These are phyloP conservation scores for Fusarium oligoseptatum DNA, from an alignment of 2,329 filamentous ascomycete species.

Conservation along the genomic window DNA sequence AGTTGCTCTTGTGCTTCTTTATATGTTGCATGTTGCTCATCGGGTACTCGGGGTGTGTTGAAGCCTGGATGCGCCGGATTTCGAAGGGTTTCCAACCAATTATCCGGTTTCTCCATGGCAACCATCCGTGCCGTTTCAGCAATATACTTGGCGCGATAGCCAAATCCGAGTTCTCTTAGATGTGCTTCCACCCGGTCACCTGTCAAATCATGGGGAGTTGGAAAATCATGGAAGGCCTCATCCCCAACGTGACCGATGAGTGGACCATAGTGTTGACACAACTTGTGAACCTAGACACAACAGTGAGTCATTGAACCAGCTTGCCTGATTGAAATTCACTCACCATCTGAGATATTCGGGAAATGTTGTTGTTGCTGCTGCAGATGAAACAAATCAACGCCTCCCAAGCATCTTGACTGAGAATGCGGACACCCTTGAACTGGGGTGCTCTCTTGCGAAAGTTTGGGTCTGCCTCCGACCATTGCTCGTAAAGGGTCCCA, in stretches of 20 bases:
- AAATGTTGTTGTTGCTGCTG: conserved; percentile 98
- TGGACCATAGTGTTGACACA: conserved; percentile 88
- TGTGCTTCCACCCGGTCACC: conserved; percentile 81
- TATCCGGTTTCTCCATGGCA: conserved; percentile 72
- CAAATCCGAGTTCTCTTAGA: conserved; percentile 88
- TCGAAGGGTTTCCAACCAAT: conserved; percentile 82
- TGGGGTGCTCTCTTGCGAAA: conserved; percentile 88
- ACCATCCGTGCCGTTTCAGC: conserved; percentile 86
- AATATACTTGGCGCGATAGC: conserved; percentile 94
- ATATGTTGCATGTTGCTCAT: conserved; percentile 72
- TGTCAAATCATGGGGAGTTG: conserved; percentile 79
- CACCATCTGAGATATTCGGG: conserved; percentile 95
- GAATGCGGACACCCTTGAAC: conserved; percentile 91
- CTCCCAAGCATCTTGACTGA: conserved; percentile 97
- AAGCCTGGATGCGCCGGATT: conserved; percentile 81
- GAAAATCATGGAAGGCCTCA: conserved; percentile 88
- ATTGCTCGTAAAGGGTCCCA: conserved; percentile 82
- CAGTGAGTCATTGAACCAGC: background rate
- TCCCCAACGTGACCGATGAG: conserved; percentile 78
- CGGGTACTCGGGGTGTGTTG: conserved; percentile 58
- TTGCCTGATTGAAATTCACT: background rate
- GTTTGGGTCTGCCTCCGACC: conserved; percentile 87
- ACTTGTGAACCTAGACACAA: conserved; percentile 76
- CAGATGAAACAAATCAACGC: conserved; percentile 95
- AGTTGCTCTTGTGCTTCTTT: conserved; percentile 84